Conservation (phyloP, 2,329 filamentous ascomycete genomes). For the Monascus ruber region DNA sequence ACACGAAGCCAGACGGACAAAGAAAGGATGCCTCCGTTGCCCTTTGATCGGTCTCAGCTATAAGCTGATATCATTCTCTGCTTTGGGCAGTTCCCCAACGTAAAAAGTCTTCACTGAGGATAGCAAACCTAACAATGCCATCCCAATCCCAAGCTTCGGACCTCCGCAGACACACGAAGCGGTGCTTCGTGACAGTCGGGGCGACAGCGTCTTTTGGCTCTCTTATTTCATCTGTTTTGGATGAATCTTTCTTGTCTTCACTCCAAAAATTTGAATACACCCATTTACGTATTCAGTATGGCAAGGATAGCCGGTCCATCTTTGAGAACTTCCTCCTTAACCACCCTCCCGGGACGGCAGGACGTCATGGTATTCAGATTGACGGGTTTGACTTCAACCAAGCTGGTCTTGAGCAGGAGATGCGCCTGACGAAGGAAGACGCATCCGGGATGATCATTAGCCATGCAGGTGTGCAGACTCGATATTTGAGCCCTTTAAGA, state of each 20-base stretch:
- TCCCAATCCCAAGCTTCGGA: slow-evolving; percentile 1
- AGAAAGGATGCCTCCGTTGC: too few relatives aligned
- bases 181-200: slow-evolving; percentile 80
- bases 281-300: slow-evolving; percentile 68
- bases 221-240: slow-evolving; percentile 57
- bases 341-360: slow-evolving; percentile 11
- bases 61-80: too few relatives aligned
- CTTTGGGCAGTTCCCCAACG: too few relatives aligned
- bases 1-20: too few relatives aligned
- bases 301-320: slow-evolving; percentile 48
- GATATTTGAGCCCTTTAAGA: neutral
- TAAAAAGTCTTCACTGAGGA: neutral
- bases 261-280: slow-evolving; percentile 55
- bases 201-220: slow-evolving; percentile 74
- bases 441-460: slow-evolving; percentile 67
- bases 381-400: slow-evolving; percentile 56
- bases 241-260: slow-evolving; percentile 49
- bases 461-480: slow-evolving; percentile 60
- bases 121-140: slow-evolving; percentile 5
- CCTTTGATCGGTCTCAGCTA: too few relatives aligned
- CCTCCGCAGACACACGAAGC: slow-evolving; percentile 15
- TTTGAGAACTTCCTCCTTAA: slow-evolving; percentile 35
- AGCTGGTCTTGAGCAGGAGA: slow-evolving; percentile 47
- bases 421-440: slow-evolving; percentile 42
- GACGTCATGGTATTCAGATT: slow-evolving; percentile 38